Percentiles rank a stretch among this genome's conserved stretches.
Evolutionary conservation across 176 grass and related monocot genomes (phyloP).

Genomic region (Elaeis guineensis): DNA sequence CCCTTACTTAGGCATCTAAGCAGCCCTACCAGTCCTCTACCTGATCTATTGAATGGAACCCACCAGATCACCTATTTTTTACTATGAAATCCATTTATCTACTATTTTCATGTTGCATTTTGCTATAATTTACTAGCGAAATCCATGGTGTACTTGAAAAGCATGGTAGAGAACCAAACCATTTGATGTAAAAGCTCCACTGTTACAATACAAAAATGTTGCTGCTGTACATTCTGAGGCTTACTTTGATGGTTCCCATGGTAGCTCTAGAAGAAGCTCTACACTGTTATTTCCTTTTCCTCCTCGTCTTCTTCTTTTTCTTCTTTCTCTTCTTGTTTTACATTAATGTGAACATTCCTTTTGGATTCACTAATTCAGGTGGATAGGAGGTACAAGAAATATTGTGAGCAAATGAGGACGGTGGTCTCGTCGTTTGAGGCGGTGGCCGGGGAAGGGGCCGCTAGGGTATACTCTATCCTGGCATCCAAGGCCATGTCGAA

Average conservation of each 20-base stretch:
- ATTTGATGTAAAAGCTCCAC: constrained; percentile 6
- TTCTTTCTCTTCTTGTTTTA: too few relatives aligned
- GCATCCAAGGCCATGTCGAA: constrained; percentile 69
- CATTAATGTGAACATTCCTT: too few relatives aligned
- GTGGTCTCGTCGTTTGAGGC: constrained; percentile 62
- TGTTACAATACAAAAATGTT: constrained; percentile 22
- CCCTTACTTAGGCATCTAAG: constrained; percentile 33
- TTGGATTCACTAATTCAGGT: constrained; percentile 30
- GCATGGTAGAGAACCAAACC: background rate
- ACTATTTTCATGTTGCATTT: too few relatives aligned
- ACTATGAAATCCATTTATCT: constrained; percentile 1
- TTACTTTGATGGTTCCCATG: too few relatives aligned
- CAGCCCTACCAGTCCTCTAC: constrained; percentile 3
- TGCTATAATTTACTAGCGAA: too few relatives aligned
- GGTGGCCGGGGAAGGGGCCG: constrained; percentile 51
- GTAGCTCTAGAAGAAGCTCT: too few relatives aligned
- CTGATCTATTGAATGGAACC: constrained; percentile 37
- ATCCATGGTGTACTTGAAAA: background rate
- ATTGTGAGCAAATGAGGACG: constrained; percentile 72
- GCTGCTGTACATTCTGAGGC: background rate
- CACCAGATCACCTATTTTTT: constrained; percentile 27
- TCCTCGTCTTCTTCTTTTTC: too few relatives aligned
- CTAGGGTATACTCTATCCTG: constrained; percentile 53
- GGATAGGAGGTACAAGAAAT: constrained; percentile 66
- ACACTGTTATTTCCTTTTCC: too few relatives aligned